These are phyloP conservation scores for Thielaviopsis ethacetica DNA, from an alignment of 2,329 filamentous ascomycete genomes.

Conservation along the genomic window DNA sequence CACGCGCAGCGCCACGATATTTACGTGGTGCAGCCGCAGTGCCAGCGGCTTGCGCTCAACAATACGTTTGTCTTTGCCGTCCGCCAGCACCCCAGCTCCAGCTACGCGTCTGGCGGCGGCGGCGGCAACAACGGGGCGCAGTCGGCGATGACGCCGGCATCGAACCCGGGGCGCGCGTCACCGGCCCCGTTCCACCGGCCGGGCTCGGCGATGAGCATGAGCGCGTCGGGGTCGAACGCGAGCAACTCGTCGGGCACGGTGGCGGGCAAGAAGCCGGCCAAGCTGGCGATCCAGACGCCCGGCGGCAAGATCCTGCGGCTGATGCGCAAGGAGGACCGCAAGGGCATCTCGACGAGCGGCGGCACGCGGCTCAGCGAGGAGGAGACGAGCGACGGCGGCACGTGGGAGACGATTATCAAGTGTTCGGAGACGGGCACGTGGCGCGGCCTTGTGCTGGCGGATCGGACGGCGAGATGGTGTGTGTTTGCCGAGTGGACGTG, in stretches of 20 bases:
- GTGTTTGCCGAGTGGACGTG: slow-evolving; percentile 83
- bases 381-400: slow-evolving; percentile 50
- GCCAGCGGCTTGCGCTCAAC: slow-evolving; percentile 70
- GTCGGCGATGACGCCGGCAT: slow-evolving; percentile 27
- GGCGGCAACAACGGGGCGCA: slow-evolving; percentile 9
- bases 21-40: slow-evolving; percentile 93
- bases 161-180: slow-evolving; percentile 31
- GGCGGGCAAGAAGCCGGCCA: slow-evolving; percentile 68
- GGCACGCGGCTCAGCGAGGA: slow-evolving; percentile 26
- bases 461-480: slow-evolving; percentile 73
- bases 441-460: slow-evolving; percentile 67
- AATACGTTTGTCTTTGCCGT: slow-evolving; percentile 97
- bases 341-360: slow-evolving; percentile 29
- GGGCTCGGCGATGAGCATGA: slow-evolving; percentile 48
- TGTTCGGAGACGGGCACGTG: slow-evolving; percentile 68
- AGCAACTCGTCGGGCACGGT: slow-evolving; percentile 36
- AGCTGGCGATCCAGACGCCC: slow-evolving; percentile 85
- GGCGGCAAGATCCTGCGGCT: slow-evolving; percentile 85
- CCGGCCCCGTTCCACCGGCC: slow-evolving; percentile 48
- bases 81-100: slow-evolving; percentile 68
- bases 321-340: slow-evolving; percentile 62
- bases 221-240: slow-evolving; percentile 39
- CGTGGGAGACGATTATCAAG: slow-evolving; percentile 85
- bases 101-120: slow-evolving; percentile 2
- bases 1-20: slow-evolving; percentile 96